Evolutionary conservation across 306 rosid species (phyloP), one percentile per base, ranked within the genome.

Genomic region (Potentilla sterilis): DNA sequence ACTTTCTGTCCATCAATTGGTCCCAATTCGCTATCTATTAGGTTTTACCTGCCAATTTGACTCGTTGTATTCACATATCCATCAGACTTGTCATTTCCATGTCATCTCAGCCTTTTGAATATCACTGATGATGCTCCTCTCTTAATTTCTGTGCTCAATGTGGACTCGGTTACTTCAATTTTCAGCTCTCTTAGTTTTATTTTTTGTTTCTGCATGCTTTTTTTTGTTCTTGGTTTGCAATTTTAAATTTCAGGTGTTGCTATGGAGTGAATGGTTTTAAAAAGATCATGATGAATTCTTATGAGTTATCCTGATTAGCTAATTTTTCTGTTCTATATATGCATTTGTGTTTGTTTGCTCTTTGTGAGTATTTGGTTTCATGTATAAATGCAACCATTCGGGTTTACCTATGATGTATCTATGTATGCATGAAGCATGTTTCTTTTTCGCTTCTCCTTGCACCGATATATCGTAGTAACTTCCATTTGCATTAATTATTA

Each of bases 1-100:
- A 74, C 71, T 37, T 7, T 34, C 46, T 66, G 14, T 57, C 51
- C 44, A 32, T 41, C 35, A 67, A 67, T 55, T 73, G 73, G 32
- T 21, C 19, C 3, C 67, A 32, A 32, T 14, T 62, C 42, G 67
- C 42, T 6, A 19, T 24, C 37, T 1, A 15, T 11, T 6, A 37
- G 49, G 32, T 48, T 32, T 13, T 48, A 15, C 46, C 32, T 9
- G 15, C 43, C 14, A 49, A 49, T 49, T 46, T 1, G 16, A 46
- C 51, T 13, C 51, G 52, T 47, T 6, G 2, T 4, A 13, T 47
- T 47, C 52, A 47, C 52, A 13, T 51, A 18, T 5, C 22, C 52
- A 19, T 51, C 57, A 18, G 9, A 18, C 24, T 18, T 1, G 61
- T 55, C 61, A 8, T 55, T 55, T n/a, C 61, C 61, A 3, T 21